These are phyloP conservation scores for Cenococcum geophilum DNA, from an alignment of 495 filamentous ascomycete genomes.

Conservation along the genomic window DNA sequence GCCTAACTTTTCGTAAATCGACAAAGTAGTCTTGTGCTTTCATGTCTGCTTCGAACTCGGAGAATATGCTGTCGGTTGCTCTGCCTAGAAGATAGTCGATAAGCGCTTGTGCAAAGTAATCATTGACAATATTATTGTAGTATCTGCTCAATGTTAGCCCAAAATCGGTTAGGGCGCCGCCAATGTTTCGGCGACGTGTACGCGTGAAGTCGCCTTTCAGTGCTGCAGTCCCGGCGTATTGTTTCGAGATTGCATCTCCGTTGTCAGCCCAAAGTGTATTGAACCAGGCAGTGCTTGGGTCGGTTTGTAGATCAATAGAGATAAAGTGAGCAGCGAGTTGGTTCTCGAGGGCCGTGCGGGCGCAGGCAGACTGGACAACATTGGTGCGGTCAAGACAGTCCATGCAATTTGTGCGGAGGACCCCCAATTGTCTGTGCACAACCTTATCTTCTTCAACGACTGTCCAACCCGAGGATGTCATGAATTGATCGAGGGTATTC, in stretches of 20 bases:
- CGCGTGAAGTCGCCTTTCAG: slow-evolving; percentile 94
- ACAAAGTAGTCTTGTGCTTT: slow-evolving; percentile 83
- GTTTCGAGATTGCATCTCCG: slow-evolving; percentile 63
- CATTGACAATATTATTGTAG: slow-evolving; percentile 80
- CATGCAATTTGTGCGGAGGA: slow-evolving; percentile 93
- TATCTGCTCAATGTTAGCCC: slow-evolving; percentile 72
- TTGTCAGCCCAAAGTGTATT: slow-evolving; percentile 96
- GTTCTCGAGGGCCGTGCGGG: slow-evolving; percentile 64
- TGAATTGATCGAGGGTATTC: slow-evolving; percentile 54
- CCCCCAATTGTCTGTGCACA: slow-evolving; percentile 55
- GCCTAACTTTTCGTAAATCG: slow-evolving; percentile 71
- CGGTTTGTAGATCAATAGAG: slow-evolving; percentile 54
- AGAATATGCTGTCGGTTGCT: slow-evolving; percentile 72
- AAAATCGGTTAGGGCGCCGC: slow-evolving; percentile 91
- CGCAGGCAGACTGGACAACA: slow-evolving; percentile 84
- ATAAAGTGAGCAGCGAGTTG: slow-evolving; percentile 65
- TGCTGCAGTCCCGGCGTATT: slow-evolving; percentile 83
- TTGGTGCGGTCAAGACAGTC: slow-evolving; percentile 93
- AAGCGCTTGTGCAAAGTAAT: slow-evolving; percentile 89
- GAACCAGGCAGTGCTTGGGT: slow-evolving; percentile 80
- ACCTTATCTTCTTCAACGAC: slow-evolving; percentile 38
- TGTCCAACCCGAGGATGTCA: slow-evolving; percentile 57
- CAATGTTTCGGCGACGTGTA: slow-evolving; percentile 80
- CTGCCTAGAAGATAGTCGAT: slow-evolving; percentile 94
- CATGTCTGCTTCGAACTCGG: slow-evolving; percentile 85